A percentile compares a stretch with the other conserved stretches of the same genome.
phyloP scores from a whole-genome alignment of 306 rosid species.

The Medicago lupulina region DNA sequence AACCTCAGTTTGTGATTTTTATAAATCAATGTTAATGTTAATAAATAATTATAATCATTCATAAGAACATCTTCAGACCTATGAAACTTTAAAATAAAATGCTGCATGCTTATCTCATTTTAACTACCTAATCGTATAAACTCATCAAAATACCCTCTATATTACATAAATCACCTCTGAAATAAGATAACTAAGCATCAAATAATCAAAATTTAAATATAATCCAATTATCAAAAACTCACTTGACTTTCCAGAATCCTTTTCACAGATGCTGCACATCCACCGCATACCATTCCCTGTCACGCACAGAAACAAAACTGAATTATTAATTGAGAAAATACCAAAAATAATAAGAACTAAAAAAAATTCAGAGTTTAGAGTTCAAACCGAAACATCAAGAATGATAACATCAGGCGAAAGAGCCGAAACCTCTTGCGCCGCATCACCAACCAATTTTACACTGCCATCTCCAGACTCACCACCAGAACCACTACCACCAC shows the following conservation, averaged over 20 bases:
- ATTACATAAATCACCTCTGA: constrained; percentile 26
- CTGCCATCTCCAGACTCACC: constrained; percentile 63
- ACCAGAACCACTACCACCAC: constrained; percentile 50
- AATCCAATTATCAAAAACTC: constrained; percentile 41
- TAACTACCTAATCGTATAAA: constrained; percentile 10
- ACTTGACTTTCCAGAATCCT: constrained; percentile 88
- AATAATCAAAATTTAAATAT: constrained; percentile 10
- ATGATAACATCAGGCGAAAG: constrained; percentile 70
- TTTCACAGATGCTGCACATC: constrained; percentile 91
- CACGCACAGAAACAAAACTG: constrained; percentile 20
- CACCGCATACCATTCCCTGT: constrained; percentile 82
- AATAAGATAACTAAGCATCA: constrained; percentile 21
- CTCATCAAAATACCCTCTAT: constrained; percentile 18
- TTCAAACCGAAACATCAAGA: constrained; percentile 86
- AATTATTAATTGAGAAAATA: background rate
- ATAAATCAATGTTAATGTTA: background rate
- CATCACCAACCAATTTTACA: constrained; percentile 57
- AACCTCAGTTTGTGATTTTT: no score
- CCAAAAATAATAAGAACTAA: constrained; percentile 12
- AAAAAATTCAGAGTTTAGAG: background rate
- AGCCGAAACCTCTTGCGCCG: constrained; percentile 59
- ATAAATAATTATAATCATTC: no score
- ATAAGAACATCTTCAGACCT: no score
- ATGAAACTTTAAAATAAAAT: constrained; percentile 7
- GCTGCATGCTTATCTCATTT: background rate